These are phyloP conservation scores for Nicotiana sylvestris DNA, from an alignment of 257 asterid genomes.

Conservation along the genomic window DNA sequence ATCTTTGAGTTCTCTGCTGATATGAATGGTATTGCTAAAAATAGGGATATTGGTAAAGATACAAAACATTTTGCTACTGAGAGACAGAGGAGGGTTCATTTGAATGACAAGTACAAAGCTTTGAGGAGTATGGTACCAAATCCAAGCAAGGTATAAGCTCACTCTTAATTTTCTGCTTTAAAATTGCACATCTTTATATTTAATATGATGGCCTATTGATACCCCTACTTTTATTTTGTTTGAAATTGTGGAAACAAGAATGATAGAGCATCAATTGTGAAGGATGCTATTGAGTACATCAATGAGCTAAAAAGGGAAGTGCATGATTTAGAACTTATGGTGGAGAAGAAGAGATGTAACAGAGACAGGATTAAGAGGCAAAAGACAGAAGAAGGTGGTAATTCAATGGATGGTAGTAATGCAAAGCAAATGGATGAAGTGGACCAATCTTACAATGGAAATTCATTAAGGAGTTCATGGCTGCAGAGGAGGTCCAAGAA, in stretches of 20 bases:
- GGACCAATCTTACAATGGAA: conserved; percentile 43
- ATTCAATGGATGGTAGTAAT: conserved; percentile 22
- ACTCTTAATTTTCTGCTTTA: neutral
- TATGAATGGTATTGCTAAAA: conserved; percentile 45
- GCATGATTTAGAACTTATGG: conserved; percentile 43
- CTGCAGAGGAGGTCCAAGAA: conserved; percentile 76
- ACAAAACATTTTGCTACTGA: conserved; percentile 72
- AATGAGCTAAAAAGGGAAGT: conserved; percentile 63
- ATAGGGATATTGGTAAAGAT: conserved; percentile 44
- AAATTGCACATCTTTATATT: neutral
- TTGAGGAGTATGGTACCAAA: conserved; percentile 53
- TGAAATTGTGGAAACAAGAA: conserved; percentile 19
- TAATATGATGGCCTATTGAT: neutral
- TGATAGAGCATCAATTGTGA: conserved; percentile 61
- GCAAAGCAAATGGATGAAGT: conserved; percentile 38
- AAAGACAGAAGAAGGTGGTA: conserved; percentile 26
- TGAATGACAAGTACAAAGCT: conserved; percentile 57
- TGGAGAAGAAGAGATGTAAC: conserved; percentile 66
- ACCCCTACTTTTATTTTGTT: neutral
- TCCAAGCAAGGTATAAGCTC: conserved; percentile 61
- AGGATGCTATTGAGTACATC: conserved; percentile 54
- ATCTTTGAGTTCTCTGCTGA: conserved; percentile 60
- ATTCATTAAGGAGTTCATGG: conserved; percentile 76
- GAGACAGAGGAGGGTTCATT: conserved; percentile 66
- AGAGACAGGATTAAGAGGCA: conserved; percentile 65